Conservation (phyloP, 139 green algal species). For the Chlamydomonas sp. region DNA sequence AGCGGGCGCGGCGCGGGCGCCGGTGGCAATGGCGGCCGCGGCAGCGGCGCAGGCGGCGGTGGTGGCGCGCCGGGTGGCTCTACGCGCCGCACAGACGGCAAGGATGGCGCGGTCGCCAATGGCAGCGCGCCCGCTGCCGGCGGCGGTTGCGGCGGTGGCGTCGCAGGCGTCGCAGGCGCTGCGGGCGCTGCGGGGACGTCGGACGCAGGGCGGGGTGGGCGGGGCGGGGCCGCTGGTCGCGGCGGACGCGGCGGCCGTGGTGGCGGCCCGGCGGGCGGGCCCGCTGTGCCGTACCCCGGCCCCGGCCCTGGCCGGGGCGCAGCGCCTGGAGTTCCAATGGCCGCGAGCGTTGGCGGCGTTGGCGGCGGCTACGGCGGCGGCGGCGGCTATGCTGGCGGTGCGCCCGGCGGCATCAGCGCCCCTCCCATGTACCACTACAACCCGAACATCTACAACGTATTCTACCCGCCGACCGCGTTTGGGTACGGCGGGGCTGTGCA, state of each 20-base stretch:
- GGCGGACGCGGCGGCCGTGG: conserved; percentile 14
- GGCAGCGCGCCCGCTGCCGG: not conserved
- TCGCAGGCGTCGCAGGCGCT: not conserved
- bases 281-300: no score
- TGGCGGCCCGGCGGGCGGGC: no score
- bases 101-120: not conserved
- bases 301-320: no score
- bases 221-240: conserved; percentile 1
- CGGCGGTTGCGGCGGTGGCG: not conserved
- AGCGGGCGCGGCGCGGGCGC: not conserved
- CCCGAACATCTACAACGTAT: conserved; percentile 42
- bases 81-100: not conserved
- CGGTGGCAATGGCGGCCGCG: conserved; percentile 6
- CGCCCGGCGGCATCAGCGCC: conserved; percentile 3
- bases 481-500: not conserved
- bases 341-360: no score
- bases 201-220: conserved; percentile 8
- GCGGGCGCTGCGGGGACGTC: not conserved
- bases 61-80: no score
- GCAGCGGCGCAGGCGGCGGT: not conserved
- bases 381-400: no score
- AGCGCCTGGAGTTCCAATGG: no score
- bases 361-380: no score
- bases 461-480: conserved; percentile 56
- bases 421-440: conserved; percentile 15